These are phyloP conservation scores for Myochromella boudieri DNA, from an alignment of 768 basidiomycete species.

Conservation along the genomic window DNA sequence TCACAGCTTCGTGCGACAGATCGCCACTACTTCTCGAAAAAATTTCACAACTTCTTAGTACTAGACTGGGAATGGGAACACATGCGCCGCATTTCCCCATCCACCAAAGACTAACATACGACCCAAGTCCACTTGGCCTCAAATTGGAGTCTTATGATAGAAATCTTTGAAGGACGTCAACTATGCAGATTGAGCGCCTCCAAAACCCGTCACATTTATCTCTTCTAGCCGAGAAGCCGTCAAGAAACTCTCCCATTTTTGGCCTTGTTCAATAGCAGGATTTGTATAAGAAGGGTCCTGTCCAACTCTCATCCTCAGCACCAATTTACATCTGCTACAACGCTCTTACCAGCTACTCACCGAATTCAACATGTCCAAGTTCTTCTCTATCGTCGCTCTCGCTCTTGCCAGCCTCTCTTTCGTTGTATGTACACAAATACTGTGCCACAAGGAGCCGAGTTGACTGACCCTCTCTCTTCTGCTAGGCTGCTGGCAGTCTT, in stretches of 20 bases:
- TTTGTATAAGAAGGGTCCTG: too few species aligned
- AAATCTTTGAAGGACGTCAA: background rate
- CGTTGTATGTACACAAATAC: slow-evolving; percentile 2
- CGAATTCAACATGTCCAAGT: background rate
- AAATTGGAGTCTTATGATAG: background rate
- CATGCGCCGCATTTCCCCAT: background rate
- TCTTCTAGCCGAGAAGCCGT: background rate
- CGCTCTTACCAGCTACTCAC: background rate
- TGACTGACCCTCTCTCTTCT: background rate
- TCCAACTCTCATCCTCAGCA: too few species aligned
- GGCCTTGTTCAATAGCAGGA: too few species aligned
- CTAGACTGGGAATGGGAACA: background rate
- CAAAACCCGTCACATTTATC: background rate
- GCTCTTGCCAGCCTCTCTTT: background rate
- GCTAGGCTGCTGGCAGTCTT: slow-evolving; percentile 10
- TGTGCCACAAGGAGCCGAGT: background rate
- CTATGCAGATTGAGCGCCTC: background rate
- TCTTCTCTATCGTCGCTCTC: background rate
- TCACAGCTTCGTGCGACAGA: background rate
- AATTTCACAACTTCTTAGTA: too few species aligned
- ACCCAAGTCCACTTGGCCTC: background rate
- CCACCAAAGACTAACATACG: background rate
- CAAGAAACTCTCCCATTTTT: background rate
- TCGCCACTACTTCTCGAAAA: background rate
- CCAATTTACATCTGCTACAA: background rate